phyloP scores from a whole-genome alignment of 305 asterid genomes.

The Andrographis paniculata region DNA sequence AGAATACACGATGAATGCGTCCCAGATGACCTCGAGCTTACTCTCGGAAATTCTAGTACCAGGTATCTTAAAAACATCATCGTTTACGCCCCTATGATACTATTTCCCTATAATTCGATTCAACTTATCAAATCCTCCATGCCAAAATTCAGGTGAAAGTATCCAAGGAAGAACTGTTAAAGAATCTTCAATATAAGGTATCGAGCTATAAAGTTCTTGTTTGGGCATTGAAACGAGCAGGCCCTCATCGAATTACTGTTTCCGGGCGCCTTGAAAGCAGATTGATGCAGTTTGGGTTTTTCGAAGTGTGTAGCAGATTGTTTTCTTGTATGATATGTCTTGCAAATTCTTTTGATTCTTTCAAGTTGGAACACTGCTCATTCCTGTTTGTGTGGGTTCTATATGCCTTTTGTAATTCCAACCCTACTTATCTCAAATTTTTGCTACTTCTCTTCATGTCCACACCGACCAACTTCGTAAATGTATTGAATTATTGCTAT shows the following conservation, averaged over 20 bases:
- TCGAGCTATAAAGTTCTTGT: no score
- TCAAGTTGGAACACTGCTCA: background rate
- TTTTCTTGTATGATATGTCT: background rate
- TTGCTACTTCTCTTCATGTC: no score
- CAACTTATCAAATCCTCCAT: background rate
- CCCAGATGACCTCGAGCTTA: slow-evolving; percentile 93
- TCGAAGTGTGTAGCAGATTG: slow-evolving; percentile 3
- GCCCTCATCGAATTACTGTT: no score
- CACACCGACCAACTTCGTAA: no score
- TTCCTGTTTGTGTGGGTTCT: slow-evolving; percentile 1
- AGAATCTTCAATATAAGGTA: no score
- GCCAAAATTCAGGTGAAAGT: slow-evolving; percentile 23
- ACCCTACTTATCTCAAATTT: no score
- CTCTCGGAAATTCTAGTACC: slow-evolving; percentile 85
- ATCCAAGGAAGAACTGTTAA: no score
- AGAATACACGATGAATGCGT: slow-evolving; percentile 92
- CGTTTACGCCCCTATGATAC: no score
- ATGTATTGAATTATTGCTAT: no score
- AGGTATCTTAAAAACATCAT: slow-evolving; percentile 32
- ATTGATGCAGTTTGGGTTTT: slow-evolving; percentile 9
- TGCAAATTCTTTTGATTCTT: slow-evolving; percentile 1
- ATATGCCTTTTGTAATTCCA: background rate
- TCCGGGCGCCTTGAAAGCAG: no score
- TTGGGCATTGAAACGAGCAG: no score
- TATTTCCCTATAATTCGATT: background rate